Evolutionary conservation across 2,329 filamentous ascomycete species (phyloP).

Genomic region (Monilinia fructicola): DNA sequence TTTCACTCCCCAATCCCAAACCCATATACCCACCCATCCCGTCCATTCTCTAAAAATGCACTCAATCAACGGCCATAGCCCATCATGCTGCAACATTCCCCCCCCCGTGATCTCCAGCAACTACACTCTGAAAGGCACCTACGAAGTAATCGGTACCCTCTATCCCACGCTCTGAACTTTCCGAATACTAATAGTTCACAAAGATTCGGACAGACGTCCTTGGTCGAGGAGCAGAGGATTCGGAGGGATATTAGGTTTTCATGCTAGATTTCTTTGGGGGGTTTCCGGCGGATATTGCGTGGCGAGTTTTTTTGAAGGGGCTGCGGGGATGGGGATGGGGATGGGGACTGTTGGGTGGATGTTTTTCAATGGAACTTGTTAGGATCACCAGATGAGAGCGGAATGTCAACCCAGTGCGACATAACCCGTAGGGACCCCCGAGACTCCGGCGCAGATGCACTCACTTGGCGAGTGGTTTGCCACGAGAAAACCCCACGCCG

Average conservation of each 20-base stretch:
- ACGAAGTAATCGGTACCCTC: conserved; percentile 52
- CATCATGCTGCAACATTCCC: conserved; percentile 58
- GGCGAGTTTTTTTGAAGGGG: conserved; percentile 42
- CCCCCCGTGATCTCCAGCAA: conserved; percentile 55
- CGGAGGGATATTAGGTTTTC: conserved; percentile 69
- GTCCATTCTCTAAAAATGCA: conserved; percentile 21
- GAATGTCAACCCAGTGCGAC: not conserved
- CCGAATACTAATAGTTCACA: too few relatives aligned
- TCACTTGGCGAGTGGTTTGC: conserved; percentile 25
- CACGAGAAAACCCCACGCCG: conserved; percentile 35
- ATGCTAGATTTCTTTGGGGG: conserved; percentile 91
- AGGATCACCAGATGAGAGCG: not conserved
- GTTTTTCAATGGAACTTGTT: not conserved
- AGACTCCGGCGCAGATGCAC: conserved; percentile 25
- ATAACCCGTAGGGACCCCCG: conserved; percentile 25
- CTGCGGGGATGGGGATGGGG: too few relatives aligned
- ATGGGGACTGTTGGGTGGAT: not conserved
- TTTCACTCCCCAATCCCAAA: not conserved
- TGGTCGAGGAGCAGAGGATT: conserved; percentile 43
- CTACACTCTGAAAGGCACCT: conserved; percentile 55
- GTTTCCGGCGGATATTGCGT: conserved; percentile 45
- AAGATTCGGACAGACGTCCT: conserved; percentile 67
- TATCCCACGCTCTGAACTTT: too few relatives aligned
- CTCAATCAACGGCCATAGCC: conserved; percentile 47
- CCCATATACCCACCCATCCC: not conserved